These are phyloP conservation scores for Sclerotinia trifoliorum DNA, from an alignment of 2,329 filamentous ascomycete genomes.

Conservation along the genomic window DNA sequence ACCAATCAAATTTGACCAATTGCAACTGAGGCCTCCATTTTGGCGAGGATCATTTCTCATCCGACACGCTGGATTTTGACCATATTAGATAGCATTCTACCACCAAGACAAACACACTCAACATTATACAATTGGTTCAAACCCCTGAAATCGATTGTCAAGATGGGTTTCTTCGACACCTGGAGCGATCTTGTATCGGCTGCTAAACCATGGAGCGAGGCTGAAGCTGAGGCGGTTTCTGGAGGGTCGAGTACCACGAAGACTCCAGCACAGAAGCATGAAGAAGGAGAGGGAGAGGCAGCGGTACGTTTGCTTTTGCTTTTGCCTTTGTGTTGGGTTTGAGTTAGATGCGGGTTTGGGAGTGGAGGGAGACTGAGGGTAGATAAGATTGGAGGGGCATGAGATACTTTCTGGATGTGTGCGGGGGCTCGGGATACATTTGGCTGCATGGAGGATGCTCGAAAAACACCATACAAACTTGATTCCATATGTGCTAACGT, in stretches of 20 bases:
- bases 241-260: constrained; percentile 38
- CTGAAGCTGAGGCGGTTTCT: constrained; percentile 57
- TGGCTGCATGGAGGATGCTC: background rate
- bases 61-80: constrained; percentile 22
- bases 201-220: constrained; percentile 62
- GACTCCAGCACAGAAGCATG: constrained; percentile 50
- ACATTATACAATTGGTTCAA: constrained; percentile 24
- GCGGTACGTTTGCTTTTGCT: constrained; percentile 25
- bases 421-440: constrained; percentile 8
- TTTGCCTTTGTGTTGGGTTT: constrained; percentile 1
- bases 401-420: background rate
- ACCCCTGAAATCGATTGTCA: constrained; percentile 27
- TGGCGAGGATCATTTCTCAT: constrained; percentile 25
- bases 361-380: background rate
- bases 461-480: background rate
- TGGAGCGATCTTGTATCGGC: constrained; percentile 64
- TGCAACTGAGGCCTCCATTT: constrained; percentile 23
- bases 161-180: constrained; percentile 67
- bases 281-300: constrained; percentile 45
- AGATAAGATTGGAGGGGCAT: background rate
- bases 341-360: background rate
- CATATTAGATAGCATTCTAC: constrained; percentile 8
- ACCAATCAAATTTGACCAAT: constrained; percentile 37
- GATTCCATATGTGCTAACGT: background rate
- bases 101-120: constrained; percentile 20